A percentile compares a stretch with the other conserved stretches of the same genome.
These are phyloP conservation scores for Aspergillus carbonarius DNA, from an alignment of 2,329 filamentous ascomycete species.

Conservation along the genomic window DNA sequence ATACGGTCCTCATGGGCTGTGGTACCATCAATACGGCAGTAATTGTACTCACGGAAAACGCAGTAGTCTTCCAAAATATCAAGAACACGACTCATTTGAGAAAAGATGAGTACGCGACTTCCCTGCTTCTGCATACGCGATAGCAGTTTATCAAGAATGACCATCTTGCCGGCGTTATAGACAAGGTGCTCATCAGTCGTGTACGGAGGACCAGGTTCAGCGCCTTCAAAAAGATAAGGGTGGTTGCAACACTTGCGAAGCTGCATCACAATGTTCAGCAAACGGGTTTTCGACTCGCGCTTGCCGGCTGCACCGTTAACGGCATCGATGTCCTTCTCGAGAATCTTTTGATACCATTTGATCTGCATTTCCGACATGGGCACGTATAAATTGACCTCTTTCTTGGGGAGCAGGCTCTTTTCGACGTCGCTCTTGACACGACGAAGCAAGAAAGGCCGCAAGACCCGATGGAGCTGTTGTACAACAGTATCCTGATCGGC, in stretches of 20 bases:
- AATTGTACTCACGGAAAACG: constrained; percentile 90
- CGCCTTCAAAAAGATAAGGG: constrained; percentile 95
- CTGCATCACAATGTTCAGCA: constrained; percentile 99
- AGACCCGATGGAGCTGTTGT: constrained; percentile 87
- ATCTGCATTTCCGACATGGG: constrained; percentile 99
- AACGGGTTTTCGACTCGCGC: constrained; percentile 92
- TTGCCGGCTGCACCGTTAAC: constrained; percentile 96
- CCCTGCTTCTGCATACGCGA: constrained; percentile 79
- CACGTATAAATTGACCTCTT: constrained; percentile 94
- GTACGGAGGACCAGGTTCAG: constrained; percentile 94
- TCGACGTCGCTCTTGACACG: constrained; percentile 98
- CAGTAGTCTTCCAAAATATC: constrained; percentile 99
- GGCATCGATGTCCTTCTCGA: constrained; percentile 98
- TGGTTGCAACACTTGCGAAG: constrained; percentile 98
- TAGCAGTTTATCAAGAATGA: constrained; percentile 89
- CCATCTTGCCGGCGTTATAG: constrained; percentile 95
- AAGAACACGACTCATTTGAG: constrained; percentile 95
- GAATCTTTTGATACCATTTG: constrained; percentile 98
- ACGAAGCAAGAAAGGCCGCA: constrained; percentile 89
- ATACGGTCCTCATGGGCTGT: constrained; percentile 98
- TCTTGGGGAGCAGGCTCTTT: constrained; percentile 95
- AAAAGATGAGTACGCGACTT: constrained; percentile 97
- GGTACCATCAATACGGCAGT: constrained; percentile 94
- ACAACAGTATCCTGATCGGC: constrained; percentile 94
- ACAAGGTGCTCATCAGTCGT: constrained; percentile 96